These are phyloP conservation scores for Stromatinia cepivora DNA, from an alignment of 2,329 filamentous ascomycete species.

Conservation along the genomic window DNA sequence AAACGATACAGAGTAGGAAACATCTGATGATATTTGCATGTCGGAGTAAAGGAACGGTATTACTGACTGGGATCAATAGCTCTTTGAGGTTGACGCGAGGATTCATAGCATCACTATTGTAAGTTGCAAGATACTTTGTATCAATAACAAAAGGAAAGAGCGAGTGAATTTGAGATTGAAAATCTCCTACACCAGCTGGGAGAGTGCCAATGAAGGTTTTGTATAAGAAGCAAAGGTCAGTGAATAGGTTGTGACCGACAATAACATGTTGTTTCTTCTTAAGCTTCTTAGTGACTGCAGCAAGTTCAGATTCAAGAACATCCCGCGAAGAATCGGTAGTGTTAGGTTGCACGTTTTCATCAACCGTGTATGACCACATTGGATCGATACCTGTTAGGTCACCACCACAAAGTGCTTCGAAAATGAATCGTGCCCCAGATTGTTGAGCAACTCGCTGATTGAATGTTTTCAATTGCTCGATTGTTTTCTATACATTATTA, in stretches of 20 bases:
- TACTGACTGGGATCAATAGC: conserved; percentile 44
- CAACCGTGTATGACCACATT: conserved; percentile 42
- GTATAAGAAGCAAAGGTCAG: conserved; percentile 64
- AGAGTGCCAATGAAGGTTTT: conserved; percentile 60
- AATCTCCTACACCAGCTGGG: conserved; percentile 55
- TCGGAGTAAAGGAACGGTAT: too few species aligned
- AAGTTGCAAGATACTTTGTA: conserved; percentile 59
- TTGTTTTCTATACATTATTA: conserved; percentile 15
- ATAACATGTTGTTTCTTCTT: conserved; percentile 45
- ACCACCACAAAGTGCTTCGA: conserved; percentile 40
- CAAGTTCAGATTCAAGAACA: conserved; percentile 35
- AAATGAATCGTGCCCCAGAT: conserved; percentile 38
- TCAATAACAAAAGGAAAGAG: conserved; percentile 55
- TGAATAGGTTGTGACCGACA: conserved; percentile 65
- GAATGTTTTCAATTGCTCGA: conserved; percentile 11
- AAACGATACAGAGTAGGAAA: background rate
- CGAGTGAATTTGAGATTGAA: conserved; percentile 50
- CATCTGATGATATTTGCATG: background rate
- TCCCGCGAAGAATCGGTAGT: background rate
- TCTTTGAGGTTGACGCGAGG: conserved; percentile 50
- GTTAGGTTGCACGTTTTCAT: background rate
- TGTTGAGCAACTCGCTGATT: conserved; percentile 18
- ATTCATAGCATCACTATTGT: conserved; percentile 41
- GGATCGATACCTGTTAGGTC: conserved; percentile 37
- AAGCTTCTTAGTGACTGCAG: conserved; percentile 34